Evolutionary conservation across 2,329 filamentous ascomycete genomes (phyloP), one percentile per base, ranked within the genome.

Genomic region (Paracamarosporium sp.): DNA sequence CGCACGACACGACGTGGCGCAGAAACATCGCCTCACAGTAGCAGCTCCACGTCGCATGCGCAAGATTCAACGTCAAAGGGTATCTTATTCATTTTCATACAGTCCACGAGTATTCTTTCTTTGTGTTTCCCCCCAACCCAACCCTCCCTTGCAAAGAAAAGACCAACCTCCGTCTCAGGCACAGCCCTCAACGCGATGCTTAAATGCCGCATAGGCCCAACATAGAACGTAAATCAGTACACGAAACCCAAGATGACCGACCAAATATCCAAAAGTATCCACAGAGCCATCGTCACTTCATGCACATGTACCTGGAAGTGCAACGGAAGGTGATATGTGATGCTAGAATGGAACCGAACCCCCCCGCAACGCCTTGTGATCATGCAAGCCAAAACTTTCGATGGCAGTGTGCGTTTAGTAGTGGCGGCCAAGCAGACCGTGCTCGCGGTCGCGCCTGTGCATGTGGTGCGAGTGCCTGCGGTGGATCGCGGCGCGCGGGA

Each of bases 391-490:
- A 8, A 9, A 4, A 25, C 7, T 13, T 43, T 51, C 20, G n/a
- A n/a, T 41, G 25, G 45, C 33, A n/a, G 13, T 15, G 12, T 5
- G 27, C 25, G 48, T 41, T 45, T 63, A 65, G 46, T 59, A 54
- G n/a, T 41, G 48, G 27, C 59, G 46, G 1, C 59, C 57, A n/a
- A 64, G 55, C 20, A 65, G 55, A 30, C 63, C 64, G 45, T 70
- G 67, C 60, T 68, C 61, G 40, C 61, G 72, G 55, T 70, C 65
- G 51, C 65, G 62, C 28, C 65, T 66, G 65, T 60, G 73, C 62
- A 61, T 53, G 54, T 63, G 64, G 54, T 70, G 65, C 30, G 62
- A 38, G 62, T 74, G 74, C 43, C 68, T 65, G 41, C 61, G 68
- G 54, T 56, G 64, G 56, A 65, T 63, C 20, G 31, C 28, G 9